phyloP scores from a whole-genome alignment of 306 rosid species.

The Sechiopsis laciniata region DNA sequence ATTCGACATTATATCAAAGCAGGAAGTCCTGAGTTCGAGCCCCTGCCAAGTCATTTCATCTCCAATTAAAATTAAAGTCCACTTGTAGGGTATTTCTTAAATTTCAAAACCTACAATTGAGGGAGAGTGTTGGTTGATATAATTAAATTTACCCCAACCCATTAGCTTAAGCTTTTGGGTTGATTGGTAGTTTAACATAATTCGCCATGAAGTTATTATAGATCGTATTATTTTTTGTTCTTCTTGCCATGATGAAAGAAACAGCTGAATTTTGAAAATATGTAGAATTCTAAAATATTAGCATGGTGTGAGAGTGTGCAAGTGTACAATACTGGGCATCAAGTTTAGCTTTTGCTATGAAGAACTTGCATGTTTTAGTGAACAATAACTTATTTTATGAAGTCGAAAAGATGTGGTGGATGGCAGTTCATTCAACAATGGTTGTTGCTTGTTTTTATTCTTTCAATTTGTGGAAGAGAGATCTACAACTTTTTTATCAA shows the following conservation, averaged over 20 bases:
- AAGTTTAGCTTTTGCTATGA: background rate
- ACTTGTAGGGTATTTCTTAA: too few species aligned
- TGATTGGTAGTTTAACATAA: too few species aligned
- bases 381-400: background rate
- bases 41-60: too few species aligned
- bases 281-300: background rate
- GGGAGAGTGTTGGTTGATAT: too few species aligned
- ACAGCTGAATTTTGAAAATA: constrained; percentile 3
- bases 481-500: background rate
- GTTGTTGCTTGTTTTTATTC: background rate
- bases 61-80: too few species aligned
- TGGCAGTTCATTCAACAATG: background rate
- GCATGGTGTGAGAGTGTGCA: background rate
- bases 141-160: too few species aligned
- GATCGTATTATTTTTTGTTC: background rate
- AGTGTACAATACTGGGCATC: background rate
- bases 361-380: background rate
- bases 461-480: constrained; percentile 3
- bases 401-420: background rate
- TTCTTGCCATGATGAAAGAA: constrained; percentile 10
- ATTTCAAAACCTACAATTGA: too few species aligned
- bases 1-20: too few species aligned
- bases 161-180: too few species aligned
- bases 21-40: too few species aligned
- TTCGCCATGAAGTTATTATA: too few species aligned